Evolutionary conservation across 306 rosid species (phyloP), one percentile per base, ranked within the genome.

Genomic region (Quercus engelmannii): DNA sequence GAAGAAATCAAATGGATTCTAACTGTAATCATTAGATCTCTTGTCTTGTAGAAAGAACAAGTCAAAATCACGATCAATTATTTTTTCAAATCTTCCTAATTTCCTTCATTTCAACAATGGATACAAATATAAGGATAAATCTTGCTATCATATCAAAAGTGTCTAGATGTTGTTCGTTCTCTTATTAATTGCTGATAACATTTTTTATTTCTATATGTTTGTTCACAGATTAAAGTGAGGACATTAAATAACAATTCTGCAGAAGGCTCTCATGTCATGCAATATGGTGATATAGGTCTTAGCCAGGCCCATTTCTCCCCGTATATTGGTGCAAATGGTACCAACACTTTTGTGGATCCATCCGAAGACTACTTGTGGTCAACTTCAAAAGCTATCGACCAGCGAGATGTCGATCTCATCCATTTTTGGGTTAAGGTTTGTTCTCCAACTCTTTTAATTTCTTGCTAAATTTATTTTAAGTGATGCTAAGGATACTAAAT

Each of bases 251-350:
- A 79, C 13, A 89, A 91, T 81, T n/a, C 62, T 28, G 88, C 7
- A 76, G 80, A 81, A 80, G 93, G 99, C 19, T 95, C 99, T 76
- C 99, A 93, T 78, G 99, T 95, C 85, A 92, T 93, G 98, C 96
- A 93, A 84, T 95, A 91, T 84, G 99, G 99, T 21, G 23, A 21
- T 21, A 21, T 84, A 46, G 83, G 54, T 69, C 76, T 93, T 30
- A 88, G 84, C 91, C 74, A 74, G 78, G 52, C 89, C 21, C 0
- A 49, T 79, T 87, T 95, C 55, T 85, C 82, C 73, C 5, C 46
- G 46, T 95, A 91, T 82, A 57, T 95, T 80, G 99, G 99, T 54
- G 88, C 99, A 71, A 95, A 95, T 82, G 99, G 93, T 5, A 93
- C 93, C 87, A 80, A 11, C 54, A 31, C 94, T 79, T 91, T 77